These are phyloP conservation scores for Phaeodactylum tricornutum DNA, from an alignment of 108 stramenopile genomes.

Conservation along the genomic window DNA sequence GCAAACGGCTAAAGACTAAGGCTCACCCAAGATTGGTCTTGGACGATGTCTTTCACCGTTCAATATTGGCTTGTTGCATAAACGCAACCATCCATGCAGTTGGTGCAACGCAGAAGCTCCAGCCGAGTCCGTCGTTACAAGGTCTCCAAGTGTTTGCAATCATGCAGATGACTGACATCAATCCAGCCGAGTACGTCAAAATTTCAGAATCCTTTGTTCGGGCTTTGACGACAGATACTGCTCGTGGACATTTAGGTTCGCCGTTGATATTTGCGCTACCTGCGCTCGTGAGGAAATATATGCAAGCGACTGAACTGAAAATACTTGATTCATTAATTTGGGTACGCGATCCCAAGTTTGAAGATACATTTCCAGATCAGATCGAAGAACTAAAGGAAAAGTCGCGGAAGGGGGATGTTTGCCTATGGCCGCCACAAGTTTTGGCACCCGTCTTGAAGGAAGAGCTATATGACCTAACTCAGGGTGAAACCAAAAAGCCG, in stretches of 20 bases:
- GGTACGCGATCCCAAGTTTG: not conserved
- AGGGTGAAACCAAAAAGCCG: not conserved
- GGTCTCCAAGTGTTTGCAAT: constrained; percentile 2
- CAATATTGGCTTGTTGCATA: constrained; percentile 23
- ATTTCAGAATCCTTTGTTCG: constrained; percentile 24
- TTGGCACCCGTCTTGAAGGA: constrained; percentile 12
- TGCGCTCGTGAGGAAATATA: constrained; percentile 8
- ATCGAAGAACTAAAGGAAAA: constrained; percentile 9
- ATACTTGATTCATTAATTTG: constrained; percentile 23
- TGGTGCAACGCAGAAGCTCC: constrained; percentile 9
- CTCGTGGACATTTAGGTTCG: not conserved
- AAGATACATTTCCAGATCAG: constrained; percentile 1
- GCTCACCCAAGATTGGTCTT: constrained; percentile 10
- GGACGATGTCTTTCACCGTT: constrained; percentile 18
- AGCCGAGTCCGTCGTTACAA: constrained; percentile 1
- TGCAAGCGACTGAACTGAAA: constrained; percentile 9
- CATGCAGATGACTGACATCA: constrained; percentile 10
- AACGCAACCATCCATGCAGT: constrained; percentile 19
- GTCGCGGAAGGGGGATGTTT: constrained; percentile 4
- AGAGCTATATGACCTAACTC: constrained; percentile 3
- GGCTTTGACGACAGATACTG: not conserved
- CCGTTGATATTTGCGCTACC: constrained; percentile 15
- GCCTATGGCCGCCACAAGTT: constrained; percentile 22
- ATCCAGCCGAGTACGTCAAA: constrained; percentile 24
- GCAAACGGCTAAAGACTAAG: constrained; percentile 8